These are phyloP conservation scores for Clathrospora elynae DNA, from an alignment of 2,329 filamentous ascomycete species.

Conservation along the genomic window DNA sequence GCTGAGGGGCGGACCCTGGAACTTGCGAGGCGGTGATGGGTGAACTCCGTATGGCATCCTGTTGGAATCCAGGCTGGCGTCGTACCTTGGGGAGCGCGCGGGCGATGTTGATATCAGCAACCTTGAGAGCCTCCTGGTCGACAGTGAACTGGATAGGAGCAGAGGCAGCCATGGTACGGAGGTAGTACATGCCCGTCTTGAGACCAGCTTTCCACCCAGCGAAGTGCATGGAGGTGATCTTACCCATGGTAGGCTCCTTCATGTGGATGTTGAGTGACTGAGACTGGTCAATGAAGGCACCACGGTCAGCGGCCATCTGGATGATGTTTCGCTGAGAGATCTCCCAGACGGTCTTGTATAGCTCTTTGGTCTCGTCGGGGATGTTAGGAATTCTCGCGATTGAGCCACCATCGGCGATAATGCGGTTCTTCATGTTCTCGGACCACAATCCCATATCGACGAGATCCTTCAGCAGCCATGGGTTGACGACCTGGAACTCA, in stretches of 20 bases:
- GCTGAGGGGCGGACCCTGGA: constrained; percentile 66
- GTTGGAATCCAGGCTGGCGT: constrained; percentile 52
- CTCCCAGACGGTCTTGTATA: constrained; percentile 99
- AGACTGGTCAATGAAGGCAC: constrained; percentile 98
- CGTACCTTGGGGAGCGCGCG: constrained; percentile 70
- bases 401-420: constrained; percentile 94
- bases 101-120: constrained; percentile 79
- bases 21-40: constrained; percentile 52
- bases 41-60: constrained; percentile 16
- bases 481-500: constrained; percentile 99
- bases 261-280: constrained; percentile 99
- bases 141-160: constrained; percentile 99
- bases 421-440: constrained; percentile 99
- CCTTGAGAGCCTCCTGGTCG: constrained; percentile 91
- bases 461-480: constrained; percentile 96
- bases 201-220: constrained; percentile 98
- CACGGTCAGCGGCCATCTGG: constrained; percentile 97
- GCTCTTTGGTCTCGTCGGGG: constrained; percentile 88
- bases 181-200: constrained; percentile 99
- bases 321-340: constrained; percentile 95
- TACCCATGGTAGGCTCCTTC: constrained; percentile 99
- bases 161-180: constrained; percentile 94
- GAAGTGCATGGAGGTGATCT: constrained; percentile 99
- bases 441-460: constrained; percentile 99
- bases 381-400: constrained; percentile 98